Base-by-base conservation (phyloP, 2,329 filamentous ascomycete species). In the Incumbomyces lentus region DNA sequence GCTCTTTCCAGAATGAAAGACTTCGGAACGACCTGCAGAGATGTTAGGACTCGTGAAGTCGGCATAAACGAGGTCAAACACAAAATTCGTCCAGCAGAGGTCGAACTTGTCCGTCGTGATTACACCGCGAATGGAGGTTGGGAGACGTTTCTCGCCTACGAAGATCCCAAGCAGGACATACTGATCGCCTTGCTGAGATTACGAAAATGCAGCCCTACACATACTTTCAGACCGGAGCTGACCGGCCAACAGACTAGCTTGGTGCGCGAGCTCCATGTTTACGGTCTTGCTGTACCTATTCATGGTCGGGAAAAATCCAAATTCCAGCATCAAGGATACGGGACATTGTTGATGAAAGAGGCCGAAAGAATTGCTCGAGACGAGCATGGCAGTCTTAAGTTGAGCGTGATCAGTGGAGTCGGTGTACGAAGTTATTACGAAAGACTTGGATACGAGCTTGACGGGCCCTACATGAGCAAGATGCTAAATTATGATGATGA, bases 41-140 rank as follows among this genome's bases (percentile, higher is more conserved):
- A 98, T 59, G 92, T 98, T 18, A 82, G 92, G 12, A 98, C 92
- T 1, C 81, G 92, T 50, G 92, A 98, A 68, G 92, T 98, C 18
- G 92, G 92, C 49, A 89, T 98, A 68, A 98, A 98, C 64, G 92
- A 98, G 68, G 90, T 98, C 54, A 98, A 98, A 72, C 82, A 98
- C 73, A 96, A 96, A 72, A 95, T 98, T 56, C 78, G 90, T 1
- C 92, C 92, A 0, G 93, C 89, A 55, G 90, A 98, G 64, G 86
- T 98, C 49, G 92, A 98, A 70, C 79, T 98, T 16, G 83, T 98
- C 26, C 82, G 92, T 19, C 78, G 92, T 54, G 92, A 98, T 68
- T 98, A 98, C 65, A 77, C 80, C 0, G 92, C 92, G 55, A 98
- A 98, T 62, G 89, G 85, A 33, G 93, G 92, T 18, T 98, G 92